A percentile compares a stretch with the other conserved stretches of the same genome.
Evolutionary conservation across 2,329 filamentous ascomycete species (phyloP).

Genomic region (Nemania sp.): DNA sequence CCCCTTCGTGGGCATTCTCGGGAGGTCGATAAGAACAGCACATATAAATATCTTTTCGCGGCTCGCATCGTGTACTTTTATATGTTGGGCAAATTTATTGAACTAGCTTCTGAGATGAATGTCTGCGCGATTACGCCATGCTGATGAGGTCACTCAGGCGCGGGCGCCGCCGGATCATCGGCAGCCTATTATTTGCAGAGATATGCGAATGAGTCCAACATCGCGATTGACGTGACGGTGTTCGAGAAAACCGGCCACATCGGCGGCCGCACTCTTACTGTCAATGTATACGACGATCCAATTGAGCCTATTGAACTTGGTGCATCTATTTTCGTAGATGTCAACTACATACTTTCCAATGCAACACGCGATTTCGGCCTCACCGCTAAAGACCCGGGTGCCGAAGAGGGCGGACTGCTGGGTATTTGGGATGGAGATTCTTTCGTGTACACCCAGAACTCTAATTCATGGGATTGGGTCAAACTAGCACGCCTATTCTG

Average conservation of each 20-base stretch:
- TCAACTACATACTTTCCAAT: conserved; percentile 80
- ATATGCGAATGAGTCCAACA: conserved; percentile 64
- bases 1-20: not conserved
- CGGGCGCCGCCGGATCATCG: conserved; percentile 85
- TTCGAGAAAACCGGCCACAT: conserved; percentile 80
- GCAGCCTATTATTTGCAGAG: conserved; percentile 80
- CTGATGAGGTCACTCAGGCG: conserved; percentile 61
- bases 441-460: conserved; percentile 70
- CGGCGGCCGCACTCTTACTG: conserved; percentile 85
- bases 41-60: not conserved
- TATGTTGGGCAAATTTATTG: no score
- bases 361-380: conserved; percentile 75
- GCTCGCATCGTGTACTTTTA: not conserved
- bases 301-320: conserved; percentile 78
- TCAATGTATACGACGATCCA: conserved; percentile 72
- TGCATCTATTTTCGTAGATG: conserved; percentile 85
- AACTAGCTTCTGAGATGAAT: not conserved
- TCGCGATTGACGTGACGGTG: conserved; percentile 77
- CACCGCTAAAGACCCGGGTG: conserved; percentile 49
- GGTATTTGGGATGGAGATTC: conserved; percentile 82
- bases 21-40: not conserved
- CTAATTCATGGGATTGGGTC: conserved; percentile 72
- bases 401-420: conserved; percentile 58
- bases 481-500: conserved; percentile 77
- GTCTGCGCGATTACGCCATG: not conserved